These are phyloP conservation scores for Aspergillus udagawae DNA, from an alignment of 2,329 filamentous ascomycete species.

Conservation along the genomic window DNA sequence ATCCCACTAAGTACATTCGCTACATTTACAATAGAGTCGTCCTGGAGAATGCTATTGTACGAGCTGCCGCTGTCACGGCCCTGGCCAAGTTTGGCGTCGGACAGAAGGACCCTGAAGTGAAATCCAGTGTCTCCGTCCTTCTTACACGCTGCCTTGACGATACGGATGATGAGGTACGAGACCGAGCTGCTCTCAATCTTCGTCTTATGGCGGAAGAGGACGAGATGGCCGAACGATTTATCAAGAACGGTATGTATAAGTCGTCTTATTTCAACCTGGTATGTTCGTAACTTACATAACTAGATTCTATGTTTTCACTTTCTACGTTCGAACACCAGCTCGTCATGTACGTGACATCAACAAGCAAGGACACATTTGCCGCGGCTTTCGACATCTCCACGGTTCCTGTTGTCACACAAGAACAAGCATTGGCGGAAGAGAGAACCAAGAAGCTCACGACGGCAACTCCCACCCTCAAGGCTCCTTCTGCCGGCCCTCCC, in stretches of 20 bases:
- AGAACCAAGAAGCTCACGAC: slow-evolving; percentile 95
- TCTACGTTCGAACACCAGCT: slow-evolving; percentile 95
- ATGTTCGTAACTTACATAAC: slow-evolving; percentile 16
- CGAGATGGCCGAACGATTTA: slow-evolving; percentile 78
- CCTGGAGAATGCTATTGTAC: slow-evolving; percentile 91
- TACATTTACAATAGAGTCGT: slow-evolving; percentile 99
- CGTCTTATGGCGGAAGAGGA: slow-evolving; percentile 90
- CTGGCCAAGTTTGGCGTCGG: slow-evolving; percentile 96
- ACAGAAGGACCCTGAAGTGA: slow-evolving; percentile 93
- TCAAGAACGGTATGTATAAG: slow-evolving; percentile 72
- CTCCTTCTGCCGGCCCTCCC: slow-evolving; percentile 72
- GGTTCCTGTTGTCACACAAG: slow-evolving; percentile 88
- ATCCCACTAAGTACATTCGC: slow-evolving; percentile 97
- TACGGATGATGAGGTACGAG: slow-evolving; percentile 94
- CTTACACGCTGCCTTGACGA: slow-evolving; percentile 93
- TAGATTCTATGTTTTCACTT: slow-evolving; percentile 92
- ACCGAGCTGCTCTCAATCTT: slow-evolving; percentile 89
- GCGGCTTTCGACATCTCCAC: slow-evolving; percentile 84
- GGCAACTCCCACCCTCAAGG: slow-evolving; percentile 88
- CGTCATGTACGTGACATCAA: slow-evolving; percentile 93
- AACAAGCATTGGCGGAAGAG: slow-evolving; percentile 94
- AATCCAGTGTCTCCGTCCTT: slow-evolving; percentile 88
- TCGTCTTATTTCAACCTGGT: neutral
- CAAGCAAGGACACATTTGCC: slow-evolving; percentile 80
- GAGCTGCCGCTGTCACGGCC: slow-evolving; percentile 91